Evolutionary conservation across 495 filamentous ascomycete species (phyloP).

Genomic region (Penicillium maclennaniae): DNA sequence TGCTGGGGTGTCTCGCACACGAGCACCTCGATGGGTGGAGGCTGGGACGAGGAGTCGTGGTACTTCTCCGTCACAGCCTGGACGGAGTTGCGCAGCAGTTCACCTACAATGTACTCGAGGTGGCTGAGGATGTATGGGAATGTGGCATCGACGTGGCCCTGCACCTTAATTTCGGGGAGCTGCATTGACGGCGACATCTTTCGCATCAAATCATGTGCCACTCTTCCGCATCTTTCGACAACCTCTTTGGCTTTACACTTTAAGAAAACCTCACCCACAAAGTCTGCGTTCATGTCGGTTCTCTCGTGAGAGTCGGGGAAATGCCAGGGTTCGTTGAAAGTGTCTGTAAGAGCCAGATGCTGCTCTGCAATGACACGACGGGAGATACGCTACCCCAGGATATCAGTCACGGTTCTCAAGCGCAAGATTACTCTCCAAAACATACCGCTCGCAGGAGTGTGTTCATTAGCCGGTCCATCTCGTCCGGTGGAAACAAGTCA

Average conservation of each 20-base stretch:
- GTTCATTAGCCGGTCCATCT: constrained; percentile 93
- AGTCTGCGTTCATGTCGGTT: constrained; percentile 67
- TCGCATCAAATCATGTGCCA: constrained; percentile 63
- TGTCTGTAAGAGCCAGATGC: constrained; percentile 93
- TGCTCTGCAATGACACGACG: constrained; percentile 96
- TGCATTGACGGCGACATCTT: constrained; percentile 65
- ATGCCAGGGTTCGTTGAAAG: constrained; percentile 89
- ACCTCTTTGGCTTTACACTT: constrained; percentile 91
- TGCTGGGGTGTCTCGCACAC: constrained; percentile 94
- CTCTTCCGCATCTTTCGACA: constrained; percentile 72
- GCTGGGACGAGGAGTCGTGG: constrained; percentile 34
- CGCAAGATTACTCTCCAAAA: neutral
- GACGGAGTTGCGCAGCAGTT: constrained; percentile 91
- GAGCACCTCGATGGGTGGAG: constrained; percentile 86
- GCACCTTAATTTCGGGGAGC: constrained; percentile 78
- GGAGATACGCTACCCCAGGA: constrained; percentile 68
- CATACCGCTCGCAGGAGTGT: constrained; percentile 83
- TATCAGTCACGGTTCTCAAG: neutral
- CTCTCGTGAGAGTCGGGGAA: constrained; percentile 71
- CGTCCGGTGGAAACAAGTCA: constrained; percentile 68
- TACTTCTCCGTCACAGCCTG: constrained; percentile 82
- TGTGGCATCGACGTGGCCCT: constrained; percentile 81
- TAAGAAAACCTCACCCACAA: constrained; percentile 93
- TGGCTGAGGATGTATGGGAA: constrained; percentile 97
- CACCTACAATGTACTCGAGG: constrained; percentile 94